Evolutionary conservation across 805 yeast genomes (phyloP).

Genomic region (Metschnikowia continentalis): DNA sequence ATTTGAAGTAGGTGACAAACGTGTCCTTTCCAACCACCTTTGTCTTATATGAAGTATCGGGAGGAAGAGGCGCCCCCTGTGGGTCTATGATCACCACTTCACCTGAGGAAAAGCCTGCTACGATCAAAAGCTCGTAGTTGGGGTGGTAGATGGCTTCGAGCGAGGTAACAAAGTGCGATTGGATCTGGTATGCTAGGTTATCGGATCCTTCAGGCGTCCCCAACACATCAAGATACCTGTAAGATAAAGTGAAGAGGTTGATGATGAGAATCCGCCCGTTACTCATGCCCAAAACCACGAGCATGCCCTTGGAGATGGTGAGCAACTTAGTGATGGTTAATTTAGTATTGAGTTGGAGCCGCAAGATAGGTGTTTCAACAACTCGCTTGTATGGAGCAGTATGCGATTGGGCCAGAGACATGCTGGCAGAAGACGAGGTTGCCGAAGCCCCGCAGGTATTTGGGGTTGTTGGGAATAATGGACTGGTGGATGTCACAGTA

Average conservation of each 20-base stretch:
- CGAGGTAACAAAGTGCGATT: slow-evolving; percentile 23
- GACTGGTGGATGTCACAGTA: slow-evolving; percentile 18
- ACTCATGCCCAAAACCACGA: slow-evolving; percentile 57
- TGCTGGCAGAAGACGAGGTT: slow-evolving; percentile 12
- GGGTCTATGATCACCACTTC: slow-evolving; percentile 18
- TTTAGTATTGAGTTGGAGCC: slow-evolving; percentile 34
- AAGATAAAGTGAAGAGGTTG: slow-evolving; percentile 44
- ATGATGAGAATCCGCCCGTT: slow-evolving; percentile 65
- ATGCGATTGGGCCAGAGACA: slow-evolving; percentile 6
- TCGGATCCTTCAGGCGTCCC: slow-evolving; percentile 22
- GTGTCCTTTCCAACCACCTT: slow-evolving; percentile 24
- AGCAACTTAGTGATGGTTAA: slow-evolving; percentile 40
- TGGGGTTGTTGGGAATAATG: slow-evolving; percentile 17
- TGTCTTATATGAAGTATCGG: slow-evolving; percentile 11
- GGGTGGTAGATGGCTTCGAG: slow-evolving; percentile 26
- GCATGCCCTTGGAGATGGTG: slow-evolving; percentile 36
- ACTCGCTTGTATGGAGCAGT: slow-evolving; percentile 26
- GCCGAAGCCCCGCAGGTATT: slow-evolving; percentile 1
- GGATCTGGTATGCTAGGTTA: slow-evolving; percentile 16
- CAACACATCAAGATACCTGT: slow-evolving; percentile 46
- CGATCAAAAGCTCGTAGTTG: slow-evolving; percentile 41
- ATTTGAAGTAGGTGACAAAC: slow-evolving; percentile 33
- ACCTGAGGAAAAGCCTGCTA: slow-evolving; percentile 29
- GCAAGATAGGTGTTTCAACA: slow-evolving; percentile 43
- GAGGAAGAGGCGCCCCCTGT: slow-evolving; percentile 6